phyloP scores from a whole-genome alignment of 2,329 filamentous ascomycete species.

The Penicillium sp. region DNA sequence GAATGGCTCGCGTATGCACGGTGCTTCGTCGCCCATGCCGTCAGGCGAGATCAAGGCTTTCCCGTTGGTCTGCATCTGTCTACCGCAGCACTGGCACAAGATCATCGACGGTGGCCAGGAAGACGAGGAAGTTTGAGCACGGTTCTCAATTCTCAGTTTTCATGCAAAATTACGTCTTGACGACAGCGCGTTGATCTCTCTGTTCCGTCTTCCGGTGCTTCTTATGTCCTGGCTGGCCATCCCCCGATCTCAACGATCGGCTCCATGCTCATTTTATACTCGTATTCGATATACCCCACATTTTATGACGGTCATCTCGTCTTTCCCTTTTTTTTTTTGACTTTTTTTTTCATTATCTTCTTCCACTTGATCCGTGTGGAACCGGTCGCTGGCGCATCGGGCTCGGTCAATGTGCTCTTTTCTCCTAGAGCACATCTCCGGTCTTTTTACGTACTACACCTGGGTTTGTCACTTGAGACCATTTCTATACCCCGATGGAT shows the following conservation, averaged over 20 bases:
- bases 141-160: conserved; percentile 15
- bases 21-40: conserved; percentile 58
- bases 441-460: conserved; percentile 21
- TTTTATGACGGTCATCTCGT: conserved; percentile 25
- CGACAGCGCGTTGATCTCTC: conserved; percentile 33
- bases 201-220: conserved; percentile 15
- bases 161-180: conserved; percentile 37
- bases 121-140: conserved; percentile 26
- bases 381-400: conserved; percentile 24
- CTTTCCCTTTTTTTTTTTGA: conserved; percentile 15
- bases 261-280: conserved; percentile 16
- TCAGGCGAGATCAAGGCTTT: conserved; percentile 94
- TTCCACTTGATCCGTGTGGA: conserved; percentile 14
- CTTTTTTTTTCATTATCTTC: conserved; percentile 6
- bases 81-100: conserved; percentile 94
- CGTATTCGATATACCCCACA: conserved; percentile 34
- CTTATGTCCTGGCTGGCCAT: conserved; percentile 14
- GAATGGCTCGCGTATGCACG: conserved; percentile 64
- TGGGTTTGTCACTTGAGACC: conserved; percentile 9
- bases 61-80: conserved; percentile 90
- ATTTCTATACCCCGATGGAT: conserved; percentile 6
- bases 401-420: conserved; percentile 8
- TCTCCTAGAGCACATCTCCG: conserved; percentile 13
- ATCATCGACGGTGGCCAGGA: conserved; percentile 80
- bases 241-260: not conserved